Percentiles rank a stretch among this genome's conserved stretches.
These are phyloP conservation scores for Suillus variegatus DNA, from an alignment of 768 basidiomycete genomes.

Conservation along the genomic window DNA sequence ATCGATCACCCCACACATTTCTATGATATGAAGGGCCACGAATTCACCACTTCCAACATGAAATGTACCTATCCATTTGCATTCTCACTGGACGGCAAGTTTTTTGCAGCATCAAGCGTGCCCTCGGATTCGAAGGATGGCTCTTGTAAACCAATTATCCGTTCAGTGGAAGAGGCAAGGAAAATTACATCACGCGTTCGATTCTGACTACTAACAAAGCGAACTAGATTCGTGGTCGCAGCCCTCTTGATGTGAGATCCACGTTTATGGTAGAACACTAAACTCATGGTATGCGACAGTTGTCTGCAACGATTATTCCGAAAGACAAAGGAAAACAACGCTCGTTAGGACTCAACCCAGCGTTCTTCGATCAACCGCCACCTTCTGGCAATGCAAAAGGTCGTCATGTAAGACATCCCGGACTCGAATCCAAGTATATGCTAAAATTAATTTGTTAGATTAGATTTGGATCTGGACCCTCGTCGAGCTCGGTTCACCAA, in stretches of 20 bases:
- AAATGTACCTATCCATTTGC: not conserved
- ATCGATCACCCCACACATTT: not conserved
- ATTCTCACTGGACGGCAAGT: not conserved
- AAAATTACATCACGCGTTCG: not conserved
- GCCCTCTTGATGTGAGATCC: not conserved
- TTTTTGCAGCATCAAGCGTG: not conserved
- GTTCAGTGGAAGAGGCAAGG: constrained; percentile 1
- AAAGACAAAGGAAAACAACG: not conserved
- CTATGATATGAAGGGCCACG: not conserved
- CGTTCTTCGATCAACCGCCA: not conserved
- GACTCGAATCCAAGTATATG: not conserved
- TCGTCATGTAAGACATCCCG: not conserved
- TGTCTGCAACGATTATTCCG: not conserved
- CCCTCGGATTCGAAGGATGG: not conserved
- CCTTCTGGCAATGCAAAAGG: not conserved
- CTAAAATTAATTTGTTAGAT: not conserved
- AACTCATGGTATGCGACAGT: not conserved
- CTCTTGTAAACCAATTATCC: not conserved
- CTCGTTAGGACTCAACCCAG: not conserved
- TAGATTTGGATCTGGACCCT: not conserved
- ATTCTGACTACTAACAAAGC: not conserved
- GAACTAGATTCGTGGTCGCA: not conserved
- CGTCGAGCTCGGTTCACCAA: not conserved
- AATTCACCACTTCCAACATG: not conserved
- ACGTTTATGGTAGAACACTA: not conserved